These are phyloP conservation scores for Dryas alaskensis DNA, from an alignment of 306 rosid genomes.

Conservation along the genomic window DNA sequence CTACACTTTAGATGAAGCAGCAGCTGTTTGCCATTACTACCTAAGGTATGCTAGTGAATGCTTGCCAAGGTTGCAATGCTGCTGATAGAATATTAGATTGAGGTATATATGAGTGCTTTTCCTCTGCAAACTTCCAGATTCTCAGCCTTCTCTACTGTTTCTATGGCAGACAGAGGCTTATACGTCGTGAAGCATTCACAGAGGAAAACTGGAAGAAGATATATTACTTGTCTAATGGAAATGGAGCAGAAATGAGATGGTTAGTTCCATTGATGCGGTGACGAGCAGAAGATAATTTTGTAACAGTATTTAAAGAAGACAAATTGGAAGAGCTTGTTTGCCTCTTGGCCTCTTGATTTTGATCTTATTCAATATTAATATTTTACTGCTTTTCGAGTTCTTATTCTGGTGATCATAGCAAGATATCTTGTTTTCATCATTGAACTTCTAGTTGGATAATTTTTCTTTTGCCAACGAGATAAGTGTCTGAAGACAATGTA, in stretches of 20 bases:
- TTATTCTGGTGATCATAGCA: background rate
- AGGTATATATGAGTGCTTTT: background rate
- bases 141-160: constrained; percentile 19
- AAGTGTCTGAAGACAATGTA: constrained; percentile 19
- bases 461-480: constrained; percentile 9
- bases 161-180: constrained; percentile 78
- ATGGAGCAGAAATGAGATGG: constrained; percentile 88
- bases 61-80: constrained; percentile 12
- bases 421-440: background rate
- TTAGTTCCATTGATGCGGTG: constrained; percentile 72
- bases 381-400: background rate
- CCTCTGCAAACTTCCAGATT: constrained; percentile 20
- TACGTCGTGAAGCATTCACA: constrained; percentile 67
- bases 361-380: constrained; percentile 1
- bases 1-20: constrained; percentile 86
- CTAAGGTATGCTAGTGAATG: constrained; percentile 50
- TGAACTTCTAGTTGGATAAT: constrained; percentile 3
- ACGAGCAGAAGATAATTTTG: constrained; percentile 21
- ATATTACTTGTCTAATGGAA: constrained; percentile 78
- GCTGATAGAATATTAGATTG: background rate
- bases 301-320: background rate
- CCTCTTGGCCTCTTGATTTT: constrained; percentile 10
- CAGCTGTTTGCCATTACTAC: constrained; percentile 79
- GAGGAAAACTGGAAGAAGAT: constrained; percentile 88
- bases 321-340: constrained; percentile 4